Percentiles rank a stretch among this genome's conserved stretches.
Evolutionary conservation across 192 early-diverging fungal species (phyloP).

Genomic region (Rhizoclosmatium globosum): DNA sequence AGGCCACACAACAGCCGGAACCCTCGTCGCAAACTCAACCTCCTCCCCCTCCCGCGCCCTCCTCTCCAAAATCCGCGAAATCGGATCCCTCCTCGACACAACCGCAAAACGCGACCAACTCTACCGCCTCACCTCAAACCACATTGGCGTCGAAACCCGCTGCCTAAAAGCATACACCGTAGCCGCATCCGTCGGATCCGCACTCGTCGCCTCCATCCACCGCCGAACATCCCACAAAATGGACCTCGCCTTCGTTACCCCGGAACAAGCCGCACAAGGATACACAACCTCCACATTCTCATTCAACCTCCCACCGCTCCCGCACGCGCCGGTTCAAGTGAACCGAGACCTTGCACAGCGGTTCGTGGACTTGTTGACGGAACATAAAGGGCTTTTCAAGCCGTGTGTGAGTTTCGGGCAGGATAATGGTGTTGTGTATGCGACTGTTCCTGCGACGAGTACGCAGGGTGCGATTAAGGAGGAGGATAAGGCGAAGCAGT

Average conservation of each 20-base stretch:
- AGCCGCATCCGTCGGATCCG: neutral
- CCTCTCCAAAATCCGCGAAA: neutral
- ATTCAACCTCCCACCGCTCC: conserved; percentile 1
- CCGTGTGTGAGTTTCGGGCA: conserved; percentile 2
- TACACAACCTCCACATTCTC: conserved; percentile 2
- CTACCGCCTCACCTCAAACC: neutral
- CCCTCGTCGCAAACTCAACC: conserved; percentile 3
- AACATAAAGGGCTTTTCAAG: neutral
- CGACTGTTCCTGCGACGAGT: neutral
- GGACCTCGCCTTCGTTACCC: conserved; percentile 6
- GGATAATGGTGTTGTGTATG: conserved; percentile 3
- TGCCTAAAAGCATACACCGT: neutral
- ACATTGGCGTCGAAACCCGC: conserved; percentile 3
- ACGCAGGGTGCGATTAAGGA: conserved; percentile 9
- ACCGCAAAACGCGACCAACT: conserved; percentile 1
- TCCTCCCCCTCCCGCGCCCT: neutral
- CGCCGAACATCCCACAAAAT: neutral
- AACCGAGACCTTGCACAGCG: neutral
- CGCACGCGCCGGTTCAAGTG: neutral
- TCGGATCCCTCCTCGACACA: neutral
- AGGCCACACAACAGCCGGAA: neutral
- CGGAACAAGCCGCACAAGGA: conserved; percentile 4
- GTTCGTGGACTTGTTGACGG: conserved; percentile 5
- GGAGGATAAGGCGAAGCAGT: conserved; percentile 10
- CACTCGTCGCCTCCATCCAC: neutral